Percentiles rank a stretch among this genome's conserved stretches.
These are phyloP conservation scores for Termitomyces sp. DNA, from an alignment of 768 basidiomycete genomes.

Conservation along the genomic window DNA sequence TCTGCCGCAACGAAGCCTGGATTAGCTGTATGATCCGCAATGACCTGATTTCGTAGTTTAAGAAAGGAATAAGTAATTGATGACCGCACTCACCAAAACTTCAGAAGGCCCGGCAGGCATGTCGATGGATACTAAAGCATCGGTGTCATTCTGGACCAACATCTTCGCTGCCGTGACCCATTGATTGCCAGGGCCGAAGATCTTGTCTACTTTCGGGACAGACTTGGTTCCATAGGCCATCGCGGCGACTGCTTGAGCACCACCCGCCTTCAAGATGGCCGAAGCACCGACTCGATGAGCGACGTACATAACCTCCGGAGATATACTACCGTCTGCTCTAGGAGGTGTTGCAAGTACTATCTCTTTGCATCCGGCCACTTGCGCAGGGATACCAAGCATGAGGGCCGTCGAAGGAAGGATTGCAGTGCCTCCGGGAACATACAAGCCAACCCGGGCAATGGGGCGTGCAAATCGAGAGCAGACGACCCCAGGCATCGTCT, in stretches of 20 bases:
- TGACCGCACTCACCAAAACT: conserved; percentile 71
- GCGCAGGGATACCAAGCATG: conserved; percentile 97
- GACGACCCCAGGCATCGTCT: conserved; percentile 97
- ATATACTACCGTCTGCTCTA: conserved; percentile 86
- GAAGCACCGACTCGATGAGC: conserved; percentile 89
- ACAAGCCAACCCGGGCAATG: conserved; percentile 94
- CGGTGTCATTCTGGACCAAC: conserved; percentile 98
- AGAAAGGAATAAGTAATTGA: not conserved
- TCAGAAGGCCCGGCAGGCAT: conserved; percentile 99
- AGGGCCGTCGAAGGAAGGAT: conserved; percentile 94
- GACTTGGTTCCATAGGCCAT: conserved; percentile 95
- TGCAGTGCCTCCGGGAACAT: conserved; percentile 97
- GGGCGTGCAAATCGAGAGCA: conserved; percentile 94
- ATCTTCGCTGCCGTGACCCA: conserved; percentile 99
- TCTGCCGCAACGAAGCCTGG: conserved; percentile 95
- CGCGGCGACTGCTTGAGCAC: conserved; percentile 94
- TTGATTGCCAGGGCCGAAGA: conserved; percentile 98
- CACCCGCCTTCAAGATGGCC: conserved; percentile 90
- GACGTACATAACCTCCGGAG: conserved; percentile 97
- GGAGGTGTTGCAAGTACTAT: conserved; percentile 98
- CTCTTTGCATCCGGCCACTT: conserved; percentile 91
- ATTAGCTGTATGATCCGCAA: conserved; percentile 85
- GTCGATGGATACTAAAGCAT: conserved; percentile 94
- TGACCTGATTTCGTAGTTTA: conserved; percentile 57
- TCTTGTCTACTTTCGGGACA: conserved; percentile 98